Evolutionary conservation across 495 filamentous ascomycete species (phyloP).

Genomic region (Aspergillus haitiensis): DNA sequence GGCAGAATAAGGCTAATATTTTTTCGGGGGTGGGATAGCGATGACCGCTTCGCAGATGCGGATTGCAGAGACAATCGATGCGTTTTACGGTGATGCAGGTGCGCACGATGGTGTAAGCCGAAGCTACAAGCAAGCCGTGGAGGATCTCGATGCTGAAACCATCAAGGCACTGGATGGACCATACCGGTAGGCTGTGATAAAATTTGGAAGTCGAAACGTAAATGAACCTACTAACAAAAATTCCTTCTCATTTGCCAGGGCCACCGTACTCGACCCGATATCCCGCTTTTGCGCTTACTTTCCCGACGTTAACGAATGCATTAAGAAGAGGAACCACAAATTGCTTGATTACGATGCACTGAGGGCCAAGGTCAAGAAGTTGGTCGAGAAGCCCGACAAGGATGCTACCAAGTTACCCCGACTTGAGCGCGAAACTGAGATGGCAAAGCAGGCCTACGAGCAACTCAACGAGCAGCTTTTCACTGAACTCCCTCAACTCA

Average conservation of each 20-base stretch:
- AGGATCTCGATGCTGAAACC: conserved; percentile 95
- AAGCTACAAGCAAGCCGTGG: conserved; percentile 96
- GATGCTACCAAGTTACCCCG: conserved; percentile 92
- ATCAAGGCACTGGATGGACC: conserved; percentile 98
- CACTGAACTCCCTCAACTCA: conserved; percentile 91
- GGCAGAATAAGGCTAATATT: conserved; percentile 14
- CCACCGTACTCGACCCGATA: conserved; percentile 93
- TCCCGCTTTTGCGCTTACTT: conserved; percentile 96
- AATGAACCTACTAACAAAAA: background rate
- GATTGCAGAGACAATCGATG: conserved; percentile 98
- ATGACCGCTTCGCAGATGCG: conserved; percentile 99
- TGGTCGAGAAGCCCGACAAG: conserved; percentile 98
- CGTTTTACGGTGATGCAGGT: conserved; percentile 96
- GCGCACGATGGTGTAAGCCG: conserved; percentile 90
- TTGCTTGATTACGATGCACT: conserved; percentile 96
- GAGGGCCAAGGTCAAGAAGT: conserved; percentile 91
- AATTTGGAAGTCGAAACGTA: background rate
- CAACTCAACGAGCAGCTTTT: conserved; percentile 94
- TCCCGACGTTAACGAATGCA: conserved; percentile 98
- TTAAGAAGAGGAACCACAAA: conserved; percentile 98
- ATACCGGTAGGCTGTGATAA: conserved; percentile 61
- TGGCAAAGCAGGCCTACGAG: conserved; percentile 91
- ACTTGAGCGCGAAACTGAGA: conserved; percentile 89
- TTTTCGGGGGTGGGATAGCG: conserved; percentile 50
- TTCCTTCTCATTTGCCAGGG: conserved; percentile 45